Conservation (phyloP, 78 protist species). For the Protostelium mycophagum region DNA sequence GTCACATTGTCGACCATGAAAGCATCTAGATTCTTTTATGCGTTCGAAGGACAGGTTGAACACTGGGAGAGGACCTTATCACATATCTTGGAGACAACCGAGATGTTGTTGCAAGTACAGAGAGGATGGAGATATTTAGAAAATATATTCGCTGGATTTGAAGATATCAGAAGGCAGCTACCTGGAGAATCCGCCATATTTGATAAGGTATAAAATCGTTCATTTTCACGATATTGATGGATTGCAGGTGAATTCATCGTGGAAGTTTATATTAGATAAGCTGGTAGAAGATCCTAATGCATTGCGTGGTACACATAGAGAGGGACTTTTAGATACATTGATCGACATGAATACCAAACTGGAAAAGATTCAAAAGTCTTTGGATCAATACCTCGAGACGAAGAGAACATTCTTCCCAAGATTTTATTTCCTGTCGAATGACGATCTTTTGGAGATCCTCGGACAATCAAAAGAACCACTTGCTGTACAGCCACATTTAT, state of each 20-base stretch:
- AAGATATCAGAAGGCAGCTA: constrained; percentile 87
- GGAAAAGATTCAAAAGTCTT: constrained; percentile 88
- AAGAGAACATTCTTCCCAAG: constrained; percentile 95
- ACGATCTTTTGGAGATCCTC: constrained; percentile 97
- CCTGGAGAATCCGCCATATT: constrained; percentile 84
- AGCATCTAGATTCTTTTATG: not conserved
- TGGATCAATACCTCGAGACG: constrained; percentile 93
- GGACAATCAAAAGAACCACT: constrained; percentile 82
- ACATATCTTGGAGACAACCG: constrained; percentile 59
- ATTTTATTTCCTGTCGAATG: constrained; percentile 98
- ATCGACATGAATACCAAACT: constrained; percentile 76
- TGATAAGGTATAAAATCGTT: constrained; percentile 54
- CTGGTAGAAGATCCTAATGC: constrained; percentile 57
- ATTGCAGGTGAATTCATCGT: constrained; percentile 80
- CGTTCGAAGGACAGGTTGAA: constrained; percentile 81
- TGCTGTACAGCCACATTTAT: constrained; percentile 85
- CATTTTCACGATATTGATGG: constrained; percentile 48
- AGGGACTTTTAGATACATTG: constrained; percentile 60
- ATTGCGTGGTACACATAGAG: constrained; percentile 72
- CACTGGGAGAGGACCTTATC: constrained; percentile 87
- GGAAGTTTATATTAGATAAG: constrained; percentile 72
- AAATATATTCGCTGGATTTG: constrained; percentile 89
- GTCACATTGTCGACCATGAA: not conserved
- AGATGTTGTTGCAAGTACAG: constrained; percentile 93
- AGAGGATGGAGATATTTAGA: constrained; percentile 94